Conservation (phyloP, 129 eudicot genomes). For the Silybum marianum region DNA sequence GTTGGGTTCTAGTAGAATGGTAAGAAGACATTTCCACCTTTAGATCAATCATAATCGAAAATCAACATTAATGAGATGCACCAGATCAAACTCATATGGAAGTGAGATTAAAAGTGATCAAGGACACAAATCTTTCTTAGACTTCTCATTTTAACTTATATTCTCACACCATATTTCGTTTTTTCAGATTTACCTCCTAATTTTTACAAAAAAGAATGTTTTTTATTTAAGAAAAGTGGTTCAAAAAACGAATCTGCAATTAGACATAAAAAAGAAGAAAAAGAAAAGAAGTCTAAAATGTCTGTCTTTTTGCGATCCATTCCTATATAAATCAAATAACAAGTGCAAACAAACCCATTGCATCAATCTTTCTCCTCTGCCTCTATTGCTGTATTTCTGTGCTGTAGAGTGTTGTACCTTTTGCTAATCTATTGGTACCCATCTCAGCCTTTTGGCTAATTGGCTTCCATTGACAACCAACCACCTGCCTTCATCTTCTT, state of each 20-base stretch:
- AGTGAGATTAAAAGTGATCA: too few species aligned
- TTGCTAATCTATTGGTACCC: background rate
- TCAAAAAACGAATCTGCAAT: background rate
- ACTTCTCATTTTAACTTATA: too few species aligned
- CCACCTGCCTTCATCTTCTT: slow-evolving; percentile 6
- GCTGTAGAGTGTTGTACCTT: slow-evolving; percentile 5
- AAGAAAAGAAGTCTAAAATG: background rate
- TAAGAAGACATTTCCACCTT: too few species aligned
- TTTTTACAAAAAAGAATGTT: background rate
- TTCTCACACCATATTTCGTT: too few species aligned
- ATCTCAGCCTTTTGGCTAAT: background rate
- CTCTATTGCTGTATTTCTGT: background rate
- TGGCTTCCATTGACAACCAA: slow-evolving; percentile 14
- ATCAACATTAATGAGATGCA: too few species aligned
- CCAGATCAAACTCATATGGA: too few species aligned
- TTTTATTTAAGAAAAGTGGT: background rate
- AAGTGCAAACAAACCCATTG: background rate
- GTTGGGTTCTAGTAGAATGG: too few species aligned
- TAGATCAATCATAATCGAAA: too few species aligned
- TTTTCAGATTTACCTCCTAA: too few species aligned
- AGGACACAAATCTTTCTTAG: too few species aligned
- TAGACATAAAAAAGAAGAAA: background rate
- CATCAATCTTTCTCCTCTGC: background rate
- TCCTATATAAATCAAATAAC: background rate
- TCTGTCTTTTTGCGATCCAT: slow-evolving; percentile 5